Base-by-base conservation (phyloP, 805 yeast species). In the Grigorovia humatica region DNA sequence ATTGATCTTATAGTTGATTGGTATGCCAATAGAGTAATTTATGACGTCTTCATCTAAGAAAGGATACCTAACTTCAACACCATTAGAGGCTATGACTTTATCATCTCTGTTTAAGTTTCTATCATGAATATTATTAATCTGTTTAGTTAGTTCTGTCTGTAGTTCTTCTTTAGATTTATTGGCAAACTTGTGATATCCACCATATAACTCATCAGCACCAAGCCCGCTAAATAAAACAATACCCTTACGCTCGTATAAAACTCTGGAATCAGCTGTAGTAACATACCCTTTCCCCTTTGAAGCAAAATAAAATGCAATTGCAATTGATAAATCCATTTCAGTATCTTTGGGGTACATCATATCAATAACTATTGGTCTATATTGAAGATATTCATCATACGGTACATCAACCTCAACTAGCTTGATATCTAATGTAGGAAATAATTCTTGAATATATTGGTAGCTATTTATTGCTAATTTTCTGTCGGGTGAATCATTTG, bases 131-230 rank as follows among this genome's bases (percentile, higher is more conserved):
- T 88, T 77, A 20, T 76, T 73, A 32, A 93, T 80, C 61, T 93
- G 98, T 49, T 74, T 69, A 15, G 76, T 75, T 44, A 93, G 71
- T 59, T 88, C 95, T 1, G 65, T 64, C 0, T 74, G 70, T 15
- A 93, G 70, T 29, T 73, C 72, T 0, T 59, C 63, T 32, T 74
- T 72, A 1, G 73, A 69, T 43, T 68, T 67, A 38, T 70, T 70
- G 15, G 67, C 83, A 59, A 93, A 95, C 46, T 97, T 75, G 20
- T 95, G 86, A 65, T 93, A 93, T 0, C 99, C 99, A 0, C 96
- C 99, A 72, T 86, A 90, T 18, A 93, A 69, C 67, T 93, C 99
- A 69, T 93, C 99, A 0, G 99, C 99, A 1, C 99, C 99, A 12
- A 93, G 73, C 0, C 99, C 99, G 50, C 96, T 87, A 40, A 93